Percentiles rank a stretch among this genome's conserved stretches.
phyloP scores from a whole-genome alignment of 352 stramenopile genomes.

The Globisporangium paddicum region DNA sequence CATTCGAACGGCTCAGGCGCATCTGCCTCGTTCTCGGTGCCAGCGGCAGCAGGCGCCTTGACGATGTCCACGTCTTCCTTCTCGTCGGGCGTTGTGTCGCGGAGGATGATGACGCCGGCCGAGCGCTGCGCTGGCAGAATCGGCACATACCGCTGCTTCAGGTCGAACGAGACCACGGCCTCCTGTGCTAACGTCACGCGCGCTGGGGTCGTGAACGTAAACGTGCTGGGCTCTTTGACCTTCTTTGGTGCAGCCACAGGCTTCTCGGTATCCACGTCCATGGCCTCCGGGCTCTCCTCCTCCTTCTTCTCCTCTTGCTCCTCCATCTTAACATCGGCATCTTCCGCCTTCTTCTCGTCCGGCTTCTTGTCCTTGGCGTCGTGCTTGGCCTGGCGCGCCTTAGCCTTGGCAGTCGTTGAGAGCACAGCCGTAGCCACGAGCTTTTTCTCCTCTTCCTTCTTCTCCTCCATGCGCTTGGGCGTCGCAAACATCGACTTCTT shows the following conservation, averaged over 20 bases:
- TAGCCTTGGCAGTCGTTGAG: constrained; percentile 97
- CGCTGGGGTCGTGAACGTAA: constrained; percentile 91
- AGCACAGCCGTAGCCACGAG: constrained; percentile 96
- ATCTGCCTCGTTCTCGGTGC: constrained; percentile 93
- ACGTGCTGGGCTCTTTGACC: constrained; percentile 91
- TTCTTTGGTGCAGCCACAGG: constrained; percentile 33
- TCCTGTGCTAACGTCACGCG: constrained; percentile 93
- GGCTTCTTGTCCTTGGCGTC: constrained; percentile 80
- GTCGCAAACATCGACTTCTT: constrained; percentile 97
- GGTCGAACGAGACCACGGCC: constrained; percentile 87
- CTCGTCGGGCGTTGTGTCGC: constrained; percentile 92
- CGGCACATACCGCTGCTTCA: constrained; percentile 90
- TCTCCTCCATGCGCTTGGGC: constrained; percentile 97
- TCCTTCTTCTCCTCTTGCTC: constrained; percentile 43
- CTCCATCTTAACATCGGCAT: constrained; percentile 39
- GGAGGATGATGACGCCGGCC: constrained; percentile 94
- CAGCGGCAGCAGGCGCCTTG: constrained; percentile 85
- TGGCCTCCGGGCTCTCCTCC: constrained; percentile 49
- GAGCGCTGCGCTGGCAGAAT: constrained; percentile 69
- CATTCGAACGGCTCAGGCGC: constrained; percentile 97
- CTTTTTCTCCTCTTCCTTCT: constrained; percentile 99
- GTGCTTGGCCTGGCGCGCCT: constrained; percentile 91
- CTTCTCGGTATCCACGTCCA: constrained; percentile 71
- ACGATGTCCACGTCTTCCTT: constrained; percentile 92
- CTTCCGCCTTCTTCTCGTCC: constrained; percentile 23